Evolutionary conservation across 306 rosid species (phyloP), one percentile per base, ranked within the genome.

Genomic region (Cicer chorassanicum): DNA sequence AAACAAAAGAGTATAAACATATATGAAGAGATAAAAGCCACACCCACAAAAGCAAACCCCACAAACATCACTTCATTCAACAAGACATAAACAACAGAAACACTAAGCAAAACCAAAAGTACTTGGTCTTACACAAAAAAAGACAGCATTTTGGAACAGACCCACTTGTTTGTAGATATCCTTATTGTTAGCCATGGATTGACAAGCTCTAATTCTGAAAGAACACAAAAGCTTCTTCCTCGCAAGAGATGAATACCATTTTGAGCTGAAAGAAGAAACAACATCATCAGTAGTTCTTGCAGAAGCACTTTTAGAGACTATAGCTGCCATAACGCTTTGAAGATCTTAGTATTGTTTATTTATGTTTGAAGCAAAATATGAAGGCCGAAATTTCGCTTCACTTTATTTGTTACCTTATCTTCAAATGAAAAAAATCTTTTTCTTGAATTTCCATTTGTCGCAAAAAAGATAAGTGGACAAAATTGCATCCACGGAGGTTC

Each of bases 131-230:
- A 45, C 54, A 72, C 3, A 55, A 14, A 75, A 40, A 70, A 61
- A 68, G 24, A 75, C 8, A 72, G 78, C 53, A 81, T 72, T 44
- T 48, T 66, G 78, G 69, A 77, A 56, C 84, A 70, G 73, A 92
- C 97, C 96, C 80, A 92, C 89, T 85, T 87, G 96, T 54, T 88
- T 80, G 88, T 75, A 84, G 89, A 83, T 85, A 48, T 81, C 81
- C 66, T 82, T 73, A 24, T 84, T 81, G 85, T 82, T 87, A 41
- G 80, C 64, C 72, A 75, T 59, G 76, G 86, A 81, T 53, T 63
- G 70, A 14, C 85, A 90, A 81, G 91, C 96, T 78, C 84, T 82
- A 50, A 87, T 29, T 74, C 79, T 68, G 70, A 78, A 55, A 55
- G 78, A 75, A 70, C 60, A 55, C 0, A 51, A 56, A 64, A 63